Evolutionary conservation across 2,329 filamentous ascomycete genomes (phyloP).

Genomic region (Monilinia fructicola): DNA sequence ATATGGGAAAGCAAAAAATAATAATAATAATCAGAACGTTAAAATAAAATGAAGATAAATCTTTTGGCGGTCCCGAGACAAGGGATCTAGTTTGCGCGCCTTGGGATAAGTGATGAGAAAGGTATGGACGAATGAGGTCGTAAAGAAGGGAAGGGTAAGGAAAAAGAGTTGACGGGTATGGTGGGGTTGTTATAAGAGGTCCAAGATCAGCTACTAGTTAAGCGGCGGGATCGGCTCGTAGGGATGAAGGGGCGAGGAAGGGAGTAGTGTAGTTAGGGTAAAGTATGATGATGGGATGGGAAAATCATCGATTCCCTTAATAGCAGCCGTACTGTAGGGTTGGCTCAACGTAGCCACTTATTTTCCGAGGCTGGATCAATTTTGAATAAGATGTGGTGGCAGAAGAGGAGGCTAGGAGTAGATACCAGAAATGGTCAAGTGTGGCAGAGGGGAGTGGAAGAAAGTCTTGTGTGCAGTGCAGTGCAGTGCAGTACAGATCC

Average conservation of each 20-base stretch:
- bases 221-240: constrained; percentile 23
- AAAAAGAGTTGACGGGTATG: constrained; percentile 27
- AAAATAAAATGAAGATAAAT: constrained; percentile 42
- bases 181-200: constrained; percentile 26
- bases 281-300: constrained; percentile 15
- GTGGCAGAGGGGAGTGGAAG: constrained; percentile 2
- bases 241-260: constrained; percentile 19
- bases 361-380: neutral
- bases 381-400: constrained; percentile 5
- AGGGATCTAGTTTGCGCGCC: constrained; percentile 59
- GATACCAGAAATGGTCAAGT: constrained; percentile 21
- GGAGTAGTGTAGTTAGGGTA: too few relatives aligned
- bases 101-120: constrained; percentile 33
- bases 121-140: constrained; percentile 27
- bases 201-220: constrained; percentile 20
- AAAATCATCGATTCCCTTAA: constrained; percentile 20
- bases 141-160: constrained; percentile 34
- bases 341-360: constrained; percentile 16
- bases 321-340: constrained; percentile 11
- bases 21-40: constrained; percentile 9
- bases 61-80: constrained; percentile 49
- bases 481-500: too few relatives aligned
- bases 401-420: constrained; percentile 15
- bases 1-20: constrained; percentile 2
- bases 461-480: constrained; percentile 3